Percentiles rank a stretch among this genome's conserved stretches.
These are phyloP conservation scores for Nicotiana rustica DNA, from an alignment of 305 asterid species.

Conservation along the genomic window DNA sequence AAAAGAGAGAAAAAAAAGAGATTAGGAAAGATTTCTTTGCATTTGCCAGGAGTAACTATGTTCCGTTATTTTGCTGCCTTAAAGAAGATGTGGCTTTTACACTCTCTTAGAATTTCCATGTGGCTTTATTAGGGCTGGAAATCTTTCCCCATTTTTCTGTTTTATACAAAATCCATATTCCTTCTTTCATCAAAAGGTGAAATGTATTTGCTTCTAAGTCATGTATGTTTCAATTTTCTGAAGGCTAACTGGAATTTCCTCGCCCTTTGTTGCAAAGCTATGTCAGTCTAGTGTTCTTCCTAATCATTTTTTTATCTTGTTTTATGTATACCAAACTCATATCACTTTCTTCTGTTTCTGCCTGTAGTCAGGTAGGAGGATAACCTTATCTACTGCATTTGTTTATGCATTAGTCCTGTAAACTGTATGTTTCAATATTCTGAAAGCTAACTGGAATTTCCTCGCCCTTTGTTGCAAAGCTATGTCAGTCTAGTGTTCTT, in stretches of 20 bases:
- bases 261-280: not conserved
- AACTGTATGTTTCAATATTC: not conserved
- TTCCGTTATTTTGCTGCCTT: constrained; percentile 14
- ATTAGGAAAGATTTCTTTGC: not conserved
- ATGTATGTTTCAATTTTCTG: not conserved
- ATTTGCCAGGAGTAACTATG: constrained; percentile 17
- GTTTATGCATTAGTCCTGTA: constrained; percentile 18
- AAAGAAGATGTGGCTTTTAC: not conserved
- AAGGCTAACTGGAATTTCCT: constrained; percentile 28
- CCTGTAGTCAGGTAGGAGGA: constrained; percentile 25
- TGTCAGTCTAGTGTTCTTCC: not conserved
- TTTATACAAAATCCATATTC: not conserved
- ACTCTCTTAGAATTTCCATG: constrained; percentile 28
- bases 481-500: constrained; percentile 1
- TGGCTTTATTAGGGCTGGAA: not conserved
- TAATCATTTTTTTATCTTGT: constrained; percentile 10
- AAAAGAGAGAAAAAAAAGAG: not conserved
- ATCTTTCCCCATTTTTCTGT: constrained; percentile 11
- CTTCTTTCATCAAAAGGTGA: not conserved
- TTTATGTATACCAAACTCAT: constrained; percentile 25
- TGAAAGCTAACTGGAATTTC: constrained; percentile 11
- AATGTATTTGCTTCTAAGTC: constrained; percentile 18
- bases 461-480: constrained; percentile 10
- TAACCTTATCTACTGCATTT: not conserved
- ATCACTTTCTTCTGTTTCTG: constrained; percentile 26